These are phyloP conservation scores for Penicillium maclennaniae DNA, from an alignment of 495 filamentous ascomycete genomes.

Conservation along the genomic window DNA sequence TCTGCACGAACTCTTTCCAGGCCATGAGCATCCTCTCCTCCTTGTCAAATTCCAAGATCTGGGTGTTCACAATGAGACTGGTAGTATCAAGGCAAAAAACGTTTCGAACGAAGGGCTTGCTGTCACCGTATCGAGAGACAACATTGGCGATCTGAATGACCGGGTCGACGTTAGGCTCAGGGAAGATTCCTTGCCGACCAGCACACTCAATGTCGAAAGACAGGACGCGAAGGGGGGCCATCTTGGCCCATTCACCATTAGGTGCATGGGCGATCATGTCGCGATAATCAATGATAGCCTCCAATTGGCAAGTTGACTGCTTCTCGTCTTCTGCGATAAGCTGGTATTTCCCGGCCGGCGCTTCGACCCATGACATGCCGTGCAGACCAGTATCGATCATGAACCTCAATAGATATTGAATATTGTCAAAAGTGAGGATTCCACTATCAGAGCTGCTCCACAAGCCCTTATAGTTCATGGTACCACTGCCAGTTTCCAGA, in stretches of 20 bases:
- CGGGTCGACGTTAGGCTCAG: constrained; percentile 83
- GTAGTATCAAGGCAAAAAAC: constrained; percentile 92
- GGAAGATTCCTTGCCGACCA: constrained; percentile 95
- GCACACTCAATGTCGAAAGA: constrained; percentile 99
- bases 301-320: constrained; percentile 92
- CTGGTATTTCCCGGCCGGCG: constrained; percentile 66
- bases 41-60: constrained; percentile 74
- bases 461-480: constrained; percentile 80
- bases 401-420: constrained; percentile 91
- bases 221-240: constrained; percentile 88
- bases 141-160: constrained; percentile 99
- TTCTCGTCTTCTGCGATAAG: constrained; percentile 56
- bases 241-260: constrained; percentile 97
- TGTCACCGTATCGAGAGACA: constrained; percentile 93
- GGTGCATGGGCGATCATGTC: constrained; percentile 83
- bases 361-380: constrained; percentile 98
- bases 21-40: constrained; percentile 83
- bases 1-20: constrained; percentile 86
- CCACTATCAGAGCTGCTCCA: constrained; percentile 70
- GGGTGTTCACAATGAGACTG: constrained; percentile 89
- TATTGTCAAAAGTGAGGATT: constrained; percentile 86
- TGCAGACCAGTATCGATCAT: constrained; percentile 94
- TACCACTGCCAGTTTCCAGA: constrained; percentile 62
- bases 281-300: constrained; percentile 75
- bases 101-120: constrained; percentile 92